Evolutionary conservation across 768 basidiomycete genomes (phyloP).

Genomic region (Auriscalpium orientale): DNA sequence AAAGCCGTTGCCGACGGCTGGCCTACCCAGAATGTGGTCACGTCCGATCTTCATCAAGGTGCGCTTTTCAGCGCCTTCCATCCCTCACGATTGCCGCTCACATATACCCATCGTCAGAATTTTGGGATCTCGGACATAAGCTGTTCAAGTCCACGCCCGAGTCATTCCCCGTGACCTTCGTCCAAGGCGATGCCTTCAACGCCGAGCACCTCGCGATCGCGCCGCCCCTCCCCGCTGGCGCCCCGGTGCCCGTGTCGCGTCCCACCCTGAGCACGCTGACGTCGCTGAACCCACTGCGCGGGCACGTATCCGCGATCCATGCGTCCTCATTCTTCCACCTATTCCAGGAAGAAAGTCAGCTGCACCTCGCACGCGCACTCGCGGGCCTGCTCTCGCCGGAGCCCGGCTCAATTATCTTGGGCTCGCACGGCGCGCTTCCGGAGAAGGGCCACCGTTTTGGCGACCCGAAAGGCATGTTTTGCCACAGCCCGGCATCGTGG

Average conservation of each 20-base stretch:
- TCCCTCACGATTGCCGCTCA: not conserved
- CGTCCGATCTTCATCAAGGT: constrained; percentile 33
- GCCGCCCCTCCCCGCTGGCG: constrained; percentile 18
- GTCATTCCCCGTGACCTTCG: constrained; percentile 46
- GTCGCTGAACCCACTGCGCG: constrained; percentile 38
- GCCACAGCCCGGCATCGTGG: constrained; percentile 31
- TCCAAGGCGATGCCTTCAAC: constrained; percentile 50
- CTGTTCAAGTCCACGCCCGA: constrained; percentile 47
- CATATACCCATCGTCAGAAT: constrained; percentile 29
- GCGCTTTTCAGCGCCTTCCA: not conserved
- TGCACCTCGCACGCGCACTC: constrained; percentile 32
- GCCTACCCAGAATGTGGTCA: constrained; percentile 31
- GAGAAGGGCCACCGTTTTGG: constrained; percentile 22
- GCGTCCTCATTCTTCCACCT: constrained; percentile 44
- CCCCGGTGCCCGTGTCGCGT: constrained; percentile 10
- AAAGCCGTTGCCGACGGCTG: constrained; percentile 36
- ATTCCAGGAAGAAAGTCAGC: constrained; percentile 35
- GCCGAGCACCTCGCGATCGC: constrained; percentile 30
- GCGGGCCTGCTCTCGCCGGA: constrained; percentile 34
- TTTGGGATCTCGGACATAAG: constrained; percentile 57
- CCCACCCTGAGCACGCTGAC: constrained; percentile 26
- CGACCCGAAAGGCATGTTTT: constrained; percentile 17
- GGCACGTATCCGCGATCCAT: constrained; percentile 42
- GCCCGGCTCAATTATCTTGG: constrained; percentile 41
- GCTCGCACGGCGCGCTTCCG: constrained; percentile 28